A percentile compares a stretch with the other conserved stretches of the same genome.
These are phyloP conservation scores for Aspergillus vadensis DNA, from an alignment of 2,329 filamentous ascomycete species.

Conservation along the genomic window DNA sequence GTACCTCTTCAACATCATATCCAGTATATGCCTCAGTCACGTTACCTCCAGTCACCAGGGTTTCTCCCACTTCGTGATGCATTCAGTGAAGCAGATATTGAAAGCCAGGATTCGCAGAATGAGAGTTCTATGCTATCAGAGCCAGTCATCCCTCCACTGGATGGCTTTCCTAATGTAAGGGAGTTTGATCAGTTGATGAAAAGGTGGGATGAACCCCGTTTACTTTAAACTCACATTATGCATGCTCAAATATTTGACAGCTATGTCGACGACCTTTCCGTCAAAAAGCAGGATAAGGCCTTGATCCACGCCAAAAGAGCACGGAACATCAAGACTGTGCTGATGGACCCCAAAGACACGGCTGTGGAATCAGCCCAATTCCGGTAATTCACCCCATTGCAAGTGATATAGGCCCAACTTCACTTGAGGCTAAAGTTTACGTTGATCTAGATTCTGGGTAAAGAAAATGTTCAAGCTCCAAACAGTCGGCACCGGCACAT, in stretches of 20 bases:
- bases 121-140: conserved; percentile 48
- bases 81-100: conserved; percentile 41
- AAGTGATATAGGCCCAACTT: not conserved
- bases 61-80: conserved; percentile 40
- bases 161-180: conserved; percentile 49
- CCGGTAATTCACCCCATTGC: conserved; percentile 34
- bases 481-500: conserved; percentile 39
- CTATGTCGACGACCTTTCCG: conserved; percentile 52
- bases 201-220: conserved; percentile 31
- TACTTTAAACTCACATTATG: not conserved
- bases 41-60: conserved; percentile 36
- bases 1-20: conserved; percentile 34
- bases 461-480: conserved; percentile 57
- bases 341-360: conserved; percentile 54
- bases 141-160: conserved; percentile 44
- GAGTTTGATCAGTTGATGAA: conserved; percentile 51
- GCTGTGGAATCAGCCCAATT: conserved; percentile 55
- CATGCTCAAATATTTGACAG: conserved; percentile 29
- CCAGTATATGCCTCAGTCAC: conserved; percentile 36
- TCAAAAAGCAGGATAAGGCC: conserved; percentile 56
- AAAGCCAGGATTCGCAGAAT: conserved; percentile 49
- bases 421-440: conserved; percentile 1
- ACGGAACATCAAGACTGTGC: conserved; percentile 50
- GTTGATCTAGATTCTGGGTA: conserved; percentile 50
- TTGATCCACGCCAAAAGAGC: conserved; percentile 52